phyloP scores from a whole-genome alignment of 495 filamentous ascomycete genomes.

The Lasiosphaeria ovina region DNA sequence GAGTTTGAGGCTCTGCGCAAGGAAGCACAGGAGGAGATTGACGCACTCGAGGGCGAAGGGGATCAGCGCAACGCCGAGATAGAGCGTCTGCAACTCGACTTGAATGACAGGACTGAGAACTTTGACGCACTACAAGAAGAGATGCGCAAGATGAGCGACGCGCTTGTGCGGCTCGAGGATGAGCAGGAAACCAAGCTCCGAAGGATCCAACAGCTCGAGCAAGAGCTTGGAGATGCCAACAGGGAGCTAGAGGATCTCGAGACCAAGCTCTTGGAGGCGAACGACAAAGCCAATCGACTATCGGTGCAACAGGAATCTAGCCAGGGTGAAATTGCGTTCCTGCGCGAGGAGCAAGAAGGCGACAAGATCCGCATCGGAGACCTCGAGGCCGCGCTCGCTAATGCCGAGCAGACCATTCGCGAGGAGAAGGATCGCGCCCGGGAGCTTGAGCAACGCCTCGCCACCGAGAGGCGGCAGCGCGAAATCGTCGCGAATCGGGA shows the following conservation, averaged over 20 bases:
- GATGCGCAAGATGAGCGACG: conserved; percentile 85
- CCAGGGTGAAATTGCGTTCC: conserved; percentile 89
- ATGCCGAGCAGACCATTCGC: conserved; percentile 64
- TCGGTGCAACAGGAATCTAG: conserved; percentile 88
- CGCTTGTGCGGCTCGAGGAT: conserved; percentile 81
- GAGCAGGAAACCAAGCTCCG: conserved; percentile 64
- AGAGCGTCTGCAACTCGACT: conserved; percentile 64
- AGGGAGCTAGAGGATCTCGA: conserved; percentile 76
- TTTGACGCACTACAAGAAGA: conserved; percentile 82
- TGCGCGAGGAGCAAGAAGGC: conserved; percentile 93
- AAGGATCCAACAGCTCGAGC: conserved; percentile 68
- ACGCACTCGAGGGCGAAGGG: conserved; percentile 74
- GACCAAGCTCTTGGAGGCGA: conserved; percentile 71
- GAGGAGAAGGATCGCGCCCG: conserved; percentile 77
- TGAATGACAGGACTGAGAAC: conserved; percentile 73
- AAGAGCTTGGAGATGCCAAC: conserved; percentile 71
- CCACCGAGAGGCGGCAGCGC: conserved; percentile 77
- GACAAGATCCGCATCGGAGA: conserved; percentile 99
- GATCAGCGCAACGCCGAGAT: conserved; percentile 72
- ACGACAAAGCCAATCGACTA: conserved; percentile 79
- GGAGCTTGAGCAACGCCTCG: conserved; percentile 75
- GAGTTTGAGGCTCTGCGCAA: conserved; percentile 75
- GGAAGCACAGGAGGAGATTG: conserved; percentile 81
- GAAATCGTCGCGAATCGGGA: conserved; percentile 82
- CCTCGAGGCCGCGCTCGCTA: conserved; percentile 75